phyloP scores from a whole-genome alignment of 2,329 filamentous ascomycete species.

The Colletotrichum agaves region DNA sequence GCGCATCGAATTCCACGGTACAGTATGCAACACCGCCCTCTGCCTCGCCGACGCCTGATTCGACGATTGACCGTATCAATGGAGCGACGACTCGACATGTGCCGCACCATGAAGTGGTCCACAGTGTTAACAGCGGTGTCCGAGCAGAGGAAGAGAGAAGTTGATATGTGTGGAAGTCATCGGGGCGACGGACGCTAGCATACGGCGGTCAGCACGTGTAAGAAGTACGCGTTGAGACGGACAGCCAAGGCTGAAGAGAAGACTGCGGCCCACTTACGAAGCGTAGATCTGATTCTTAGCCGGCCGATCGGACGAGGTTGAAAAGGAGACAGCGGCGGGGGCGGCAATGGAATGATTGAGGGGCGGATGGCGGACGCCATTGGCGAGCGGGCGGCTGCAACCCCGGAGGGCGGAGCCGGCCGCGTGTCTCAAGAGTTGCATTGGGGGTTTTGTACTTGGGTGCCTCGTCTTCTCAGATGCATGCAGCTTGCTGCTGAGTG shows the following conservation, averaged over 20 bases:
- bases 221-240: not conserved
- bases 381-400: constrained; percentile 14
- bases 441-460: not conserved
- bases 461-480: constrained; percentile 11
- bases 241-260: not conserved
- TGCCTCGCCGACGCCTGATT: constrained; percentile 62
- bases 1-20: constrained; percentile 66
- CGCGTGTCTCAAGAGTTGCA: constrained; percentile 27
- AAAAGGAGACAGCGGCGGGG: constrained; percentile 22
- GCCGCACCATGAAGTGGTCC: constrained; percentile 68
- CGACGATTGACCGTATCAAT: constrained; percentile 59
- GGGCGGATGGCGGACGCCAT: not conserved
- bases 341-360: constrained; percentile 15
- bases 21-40: constrained; percentile 67
- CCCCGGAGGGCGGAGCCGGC: constrained; percentile 29
- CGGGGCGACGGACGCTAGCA: constrained; percentile 62
- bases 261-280: constrained; percentile 43
- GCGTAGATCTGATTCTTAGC: constrained; percentile 50
- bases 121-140: constrained; percentile 68
- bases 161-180: constrained; percentile 66
- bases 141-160: constrained; percentile 64
- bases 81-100: constrained; percentile 64
- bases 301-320: constrained; percentile 31
- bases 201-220: constrained; percentile 7
- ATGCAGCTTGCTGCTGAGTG: constrained; percentile 12